phyloP scores from a whole-genome alignment of 1,284 basidiomycete species.

The Boletus sp. region DNA sequence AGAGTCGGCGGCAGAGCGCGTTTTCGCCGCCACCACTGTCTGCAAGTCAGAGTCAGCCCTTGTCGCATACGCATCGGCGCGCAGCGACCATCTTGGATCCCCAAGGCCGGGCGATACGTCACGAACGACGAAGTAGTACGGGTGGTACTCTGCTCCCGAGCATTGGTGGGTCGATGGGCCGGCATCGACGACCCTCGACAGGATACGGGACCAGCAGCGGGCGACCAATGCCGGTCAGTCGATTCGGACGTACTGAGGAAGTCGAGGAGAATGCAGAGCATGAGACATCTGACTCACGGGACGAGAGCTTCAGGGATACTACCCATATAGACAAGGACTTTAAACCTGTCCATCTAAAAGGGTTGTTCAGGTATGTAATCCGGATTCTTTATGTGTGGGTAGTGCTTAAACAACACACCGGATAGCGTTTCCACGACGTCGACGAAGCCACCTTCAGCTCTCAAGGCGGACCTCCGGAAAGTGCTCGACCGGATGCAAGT shows the following conservation, averaged over 20 bases:
- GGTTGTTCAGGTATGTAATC: constrained; percentile 77
- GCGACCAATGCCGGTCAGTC: constrained; percentile 47
- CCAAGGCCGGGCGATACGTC: constrained; percentile 56
- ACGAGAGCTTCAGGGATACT: constrained; percentile 40
- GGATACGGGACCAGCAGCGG: constrained; percentile 49
- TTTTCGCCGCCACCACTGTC: constrained; percentile 45
- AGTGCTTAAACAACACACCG: constrained; percentile 8
- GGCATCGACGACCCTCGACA: constrained; percentile 68
- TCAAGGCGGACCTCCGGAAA: constrained; percentile 84
- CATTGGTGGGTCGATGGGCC: constrained; percentile 60
- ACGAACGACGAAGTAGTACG: constrained; percentile 78
- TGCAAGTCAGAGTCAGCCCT: constrained; percentile 59
- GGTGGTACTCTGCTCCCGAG: constrained; percentile 60
- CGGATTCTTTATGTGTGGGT: neutral
- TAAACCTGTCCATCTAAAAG: constrained; percentile 89
- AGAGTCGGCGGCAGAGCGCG: constrained; percentile 34
- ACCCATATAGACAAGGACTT: constrained; percentile 66
- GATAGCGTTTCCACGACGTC: constrained; percentile 91
- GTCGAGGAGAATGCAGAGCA: constrained; percentile 48
- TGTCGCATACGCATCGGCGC: constrained; percentile 61
- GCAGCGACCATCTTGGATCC: constrained; percentile 77
- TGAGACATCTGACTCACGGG: constrained; percentile 43
- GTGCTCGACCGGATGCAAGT: constrained; percentile 95
- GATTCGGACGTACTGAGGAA: constrained; percentile 57
- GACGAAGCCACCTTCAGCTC: constrained; percentile 80